Base-by-base conservation (phyloP, 208 protist species). In the Trypanosoma avium region DNA sequence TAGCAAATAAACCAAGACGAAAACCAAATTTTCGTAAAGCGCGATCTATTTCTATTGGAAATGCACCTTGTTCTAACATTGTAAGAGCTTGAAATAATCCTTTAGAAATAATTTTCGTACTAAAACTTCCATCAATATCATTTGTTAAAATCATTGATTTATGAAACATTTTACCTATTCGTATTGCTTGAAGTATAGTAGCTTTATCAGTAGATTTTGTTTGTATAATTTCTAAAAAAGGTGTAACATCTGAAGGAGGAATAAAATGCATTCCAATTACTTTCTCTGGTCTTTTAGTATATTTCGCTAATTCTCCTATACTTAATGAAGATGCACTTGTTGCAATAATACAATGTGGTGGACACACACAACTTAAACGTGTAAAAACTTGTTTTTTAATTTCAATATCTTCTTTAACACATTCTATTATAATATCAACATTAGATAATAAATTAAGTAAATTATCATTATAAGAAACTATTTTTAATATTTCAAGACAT, bases 201-300 rank as follows among this genome's bases (percentile, higher is more conserved):
- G 58, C 63, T 22, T 36, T 24, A n/a, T 76, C 78, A 35, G 86
- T 93, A 30, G 53, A 53, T 17, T 64, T 24, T 0, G 70, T 70
- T 27, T 48, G 70, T 48, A 61, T 46, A 49, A 95, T 75, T 67
- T 98, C 94, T 9, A 97, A 75, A 4, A 98, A 69, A 0, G 82
- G 79, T 40, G 80, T 86, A 35, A 91, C 70, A 58, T 97, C 79
- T n/a, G 87, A 78, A 5, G 92, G 94, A 7, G 75, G 77, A 67
- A 89, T 89, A 58, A 97, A 96, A 53, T 94, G 86, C 10, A 85
- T 66, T n/a, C 91, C 89, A 53, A 94, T 46, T 3, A 97, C 76
- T 22, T 74, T 58, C 29, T 86, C 72, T 6, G 79, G 79, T 24
- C 79, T 70, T 24, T 45, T 48, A 47, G 84, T 92, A 43, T 73